Evolutionary conservation across 495 filamentous ascomycete species (phyloP), one percentile per base, ranked within the genome.

Genomic region (Hypoxylon crocopeplum): DNA sequence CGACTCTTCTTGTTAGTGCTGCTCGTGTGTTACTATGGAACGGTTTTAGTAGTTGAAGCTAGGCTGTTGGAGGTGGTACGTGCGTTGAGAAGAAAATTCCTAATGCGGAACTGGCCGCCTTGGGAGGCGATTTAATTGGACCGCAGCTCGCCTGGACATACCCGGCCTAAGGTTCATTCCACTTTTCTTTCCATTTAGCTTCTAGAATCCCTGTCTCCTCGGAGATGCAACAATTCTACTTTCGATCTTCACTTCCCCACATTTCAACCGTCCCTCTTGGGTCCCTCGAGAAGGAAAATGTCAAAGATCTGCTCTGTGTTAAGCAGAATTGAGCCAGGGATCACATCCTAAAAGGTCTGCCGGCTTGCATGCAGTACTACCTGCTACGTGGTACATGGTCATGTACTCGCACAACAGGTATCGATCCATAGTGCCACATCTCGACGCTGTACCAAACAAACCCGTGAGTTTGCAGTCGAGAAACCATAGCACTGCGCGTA

Each of bases 151-250:
- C 61, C 61, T 64, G 49, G 42, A 59, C 61, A 36, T 64, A 46
- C 61, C 44, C 13, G 17, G 55, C 16, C 47, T 20, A 60, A 41
- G 3, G 7, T 1, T 47, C 12, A 30, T 45, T 37, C 48, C 21
- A 48, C 44, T 49, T 37, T 47, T 39, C 34, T 56, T 19, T 57
- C 40, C 29, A 49, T 46, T 41, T 44, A 48, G 48, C 42, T 48
- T 50, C 51, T 41, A 53, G 37, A 47, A 55, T 33, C 55, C 45
- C 22, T 47, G 30, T 34, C 56, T 69, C 72, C 70, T 74, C 66
- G 70, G 70, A 71, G 70, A 74, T 74, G 72, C 58, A 44, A 60
- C 51, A 56, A 36, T 44, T 48, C 32, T 54, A 56, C 55, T 37
- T 58, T 59, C 54, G 54, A 64, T 64, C 61, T 59, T 59, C 61